phyloP scores from a whole-genome alignment of 768 basidiomycete species.

The Lactarius evosmus region DNA sequence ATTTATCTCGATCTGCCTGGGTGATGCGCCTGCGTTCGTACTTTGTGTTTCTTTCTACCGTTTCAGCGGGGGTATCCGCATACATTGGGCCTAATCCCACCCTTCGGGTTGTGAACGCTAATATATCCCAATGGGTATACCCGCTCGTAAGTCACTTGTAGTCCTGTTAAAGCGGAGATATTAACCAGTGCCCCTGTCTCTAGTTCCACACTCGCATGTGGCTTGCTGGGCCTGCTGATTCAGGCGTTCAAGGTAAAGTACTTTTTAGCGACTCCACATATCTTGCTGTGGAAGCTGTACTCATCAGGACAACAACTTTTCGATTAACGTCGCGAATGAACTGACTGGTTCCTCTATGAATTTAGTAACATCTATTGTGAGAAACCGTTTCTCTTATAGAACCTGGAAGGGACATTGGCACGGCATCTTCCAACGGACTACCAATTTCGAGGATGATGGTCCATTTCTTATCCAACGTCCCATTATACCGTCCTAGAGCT shows the following conservation, averaged over 20 bases:
- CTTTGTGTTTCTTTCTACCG: background rate
- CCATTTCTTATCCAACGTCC: conserved; percentile 45
- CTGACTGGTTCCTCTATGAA: conserved; percentile 46
- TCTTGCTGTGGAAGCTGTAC: conserved; percentile 30
- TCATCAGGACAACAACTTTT: conserved; percentile 38
- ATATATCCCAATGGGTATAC: conserved; percentile 30
- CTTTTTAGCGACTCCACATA: too few relatives aligned
- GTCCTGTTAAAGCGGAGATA: background rate
- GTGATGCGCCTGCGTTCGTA: background rate
- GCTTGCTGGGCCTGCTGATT: conserved; percentile 49
- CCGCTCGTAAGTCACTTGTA: conserved; percentile 16
- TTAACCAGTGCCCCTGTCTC: background rate
- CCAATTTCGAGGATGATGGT: conserved; percentile 46
- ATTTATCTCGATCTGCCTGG: background rate
- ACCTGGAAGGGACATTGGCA: conserved; percentile 43
- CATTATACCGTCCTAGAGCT: conserved; percentile 40
- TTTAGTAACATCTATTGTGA: conserved; percentile 48
- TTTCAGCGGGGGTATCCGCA: conserved; percentile 12
- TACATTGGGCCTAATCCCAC: conserved; percentile 29
- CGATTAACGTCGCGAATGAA: conserved; percentile 43
- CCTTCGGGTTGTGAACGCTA: conserved; percentile 27
- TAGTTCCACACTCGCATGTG: conserved; percentile 44
- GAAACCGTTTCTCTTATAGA: background rate
- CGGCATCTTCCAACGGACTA: conserved; percentile 43
- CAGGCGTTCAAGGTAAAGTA: conserved; percentile 34